Evolutionary conservation across 2,329 filamentous ascomycete species (phyloP), one percentile per base, ranked within the genome.

Genomic region (Didymella lethalis): DNA sequence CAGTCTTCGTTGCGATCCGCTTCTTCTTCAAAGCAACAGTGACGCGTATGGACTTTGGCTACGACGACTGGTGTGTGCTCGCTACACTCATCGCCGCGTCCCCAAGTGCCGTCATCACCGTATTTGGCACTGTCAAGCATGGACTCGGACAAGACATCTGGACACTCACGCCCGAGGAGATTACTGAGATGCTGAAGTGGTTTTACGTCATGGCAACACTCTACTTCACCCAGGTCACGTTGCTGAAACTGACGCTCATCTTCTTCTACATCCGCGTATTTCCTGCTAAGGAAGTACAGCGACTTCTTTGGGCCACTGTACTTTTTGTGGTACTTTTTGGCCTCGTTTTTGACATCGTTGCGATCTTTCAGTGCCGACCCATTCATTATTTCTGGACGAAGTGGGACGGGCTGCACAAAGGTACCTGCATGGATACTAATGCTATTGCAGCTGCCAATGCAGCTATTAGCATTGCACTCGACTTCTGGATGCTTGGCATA

Each of bases 101-200:
- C 11, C 69, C 74, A 5, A 70, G 65, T 36, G 69, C 72, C 18
- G 59, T 75, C 28, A 62, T 75, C 25, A 73, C 63, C 8, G 65
- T 69, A 8, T 61, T 57, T 26, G 69, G 69, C 8, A 69, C 65
- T 23, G 54, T 65, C 10, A 62, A 62, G 43, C 64, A 70, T 32
- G 84, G 84, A 0, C 71, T 85, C 7, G 83, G 84, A 0, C 77
- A 71, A 25, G 83, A 86, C 51, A 77, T 85, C 28, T 86, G 84
- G 84, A 81, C 81, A 0, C 61, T 86, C 6, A 59, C 70, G 0
- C 69, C 75, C 0, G 63, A 74, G 0, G 63, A 79, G 25, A 79
- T 86, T 36, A 82, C 79, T 16, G 66, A 70, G 2, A 83, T 86
- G 48, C 64, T 78, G 26, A 60, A 66, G 52, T 69, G 52, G 41